phyloP scores from a whole-genome alignment of 108 stramenopile genomes.

The Hondaea fermentalgiana region DNA sequence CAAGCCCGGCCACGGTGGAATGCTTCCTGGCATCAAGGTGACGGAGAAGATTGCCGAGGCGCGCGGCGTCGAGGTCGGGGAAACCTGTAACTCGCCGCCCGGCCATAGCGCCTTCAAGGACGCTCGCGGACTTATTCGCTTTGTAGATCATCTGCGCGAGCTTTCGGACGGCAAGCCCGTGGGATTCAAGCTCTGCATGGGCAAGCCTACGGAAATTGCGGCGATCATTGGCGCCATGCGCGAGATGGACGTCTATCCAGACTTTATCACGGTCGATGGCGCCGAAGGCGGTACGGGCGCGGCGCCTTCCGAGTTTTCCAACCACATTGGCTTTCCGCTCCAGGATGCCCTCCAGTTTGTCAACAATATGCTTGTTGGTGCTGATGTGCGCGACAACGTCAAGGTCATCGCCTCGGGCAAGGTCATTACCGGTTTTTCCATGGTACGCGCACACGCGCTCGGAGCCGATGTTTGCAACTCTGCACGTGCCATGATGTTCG shows the following conservation, averaged over 20 bases:
- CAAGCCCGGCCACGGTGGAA: slow-evolving; percentile 68
- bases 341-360: slow-evolving; percentile 63
- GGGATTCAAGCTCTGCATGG: slow-evolving; percentile 75
- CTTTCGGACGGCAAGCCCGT: slow-evolving; percentile 66
- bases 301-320: slow-evolving; percentile 74
- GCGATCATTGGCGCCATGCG: slow-evolving; percentile 57
- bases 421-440: slow-evolving; percentile 60
- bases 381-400: slow-evolving; percentile 58
- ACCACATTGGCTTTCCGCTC: slow-evolving; percentile 66
- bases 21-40: slow-evolving; percentile 69
- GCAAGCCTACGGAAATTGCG: slow-evolving; percentile 56
- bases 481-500: slow-evolving; percentile 68
- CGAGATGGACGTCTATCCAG: slow-evolving; percentile 52
- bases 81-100: slow-evolving; percentile 61
- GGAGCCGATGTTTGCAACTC: slow-evolving; percentile 72
- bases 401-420: slow-evolving; percentile 67
- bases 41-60: slow-evolving; percentile 66
- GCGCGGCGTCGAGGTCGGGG: slow-evolving; percentile 58
- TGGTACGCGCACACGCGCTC: slow-evolving; percentile 58
- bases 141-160: slow-evolving; percentile 57
- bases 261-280: slow-evolving; percentile 72
- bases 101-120: slow-evolving; percentile 66
- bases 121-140: slow-evolving; percentile 57
- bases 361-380: slow-evolving; percentile 59
- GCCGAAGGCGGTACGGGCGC: slow-evolving; percentile 81